Evolutionary conservation across 768 basidiomycete species (phyloP).

Genomic region (Jaapia argillacea): DNA sequence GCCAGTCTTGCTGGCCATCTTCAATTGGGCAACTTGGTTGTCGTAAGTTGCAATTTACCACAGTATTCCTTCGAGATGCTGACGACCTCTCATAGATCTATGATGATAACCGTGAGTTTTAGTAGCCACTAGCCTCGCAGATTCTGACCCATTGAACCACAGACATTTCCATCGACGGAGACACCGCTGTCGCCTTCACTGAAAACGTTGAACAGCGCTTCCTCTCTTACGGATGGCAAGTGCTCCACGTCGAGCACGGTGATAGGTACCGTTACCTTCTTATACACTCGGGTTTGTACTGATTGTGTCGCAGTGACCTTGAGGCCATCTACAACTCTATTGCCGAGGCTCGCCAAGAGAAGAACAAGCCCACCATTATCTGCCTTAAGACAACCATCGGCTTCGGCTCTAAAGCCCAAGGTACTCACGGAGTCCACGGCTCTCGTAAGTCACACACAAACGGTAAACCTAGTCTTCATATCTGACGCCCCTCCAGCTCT

Average conservation of each 20-base stretch:
- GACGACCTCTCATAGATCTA: conserved; percentile 48
- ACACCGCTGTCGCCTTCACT: conserved; percentile 88
- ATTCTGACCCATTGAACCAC: conserved; percentile 4
- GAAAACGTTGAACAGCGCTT: conserved; percentile 88
- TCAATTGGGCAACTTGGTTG: conserved; percentile 87
- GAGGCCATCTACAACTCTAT: conserved; percentile 71
- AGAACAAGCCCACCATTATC: conserved; percentile 80
- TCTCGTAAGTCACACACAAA: conserved; percentile 49
- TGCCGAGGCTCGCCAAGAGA: conserved; percentile 63
- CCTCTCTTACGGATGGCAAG: conserved; percentile 90
- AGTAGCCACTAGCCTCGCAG: not conserved
- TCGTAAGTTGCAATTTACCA: conserved; percentile 39
- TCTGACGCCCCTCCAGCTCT: conserved; percentile 41
- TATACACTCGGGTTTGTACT: conserved; percentile 1
- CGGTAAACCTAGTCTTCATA: not conserved
- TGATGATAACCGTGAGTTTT: conserved; percentile 83
- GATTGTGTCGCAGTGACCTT: conserved; percentile 48
- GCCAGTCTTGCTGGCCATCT: conserved; percentile 90
- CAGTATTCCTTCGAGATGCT: conserved; percentile 9
- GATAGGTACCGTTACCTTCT: conserved; percentile 40
- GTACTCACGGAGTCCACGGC: conserved; percentile 92
- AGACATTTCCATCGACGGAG: conserved; percentile 96
- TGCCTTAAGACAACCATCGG: conserved; percentile 85
- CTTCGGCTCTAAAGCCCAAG: conserved; percentile 86
- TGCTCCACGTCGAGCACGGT: conserved; percentile 74